Conservation (phyloP, 116 monocot genomes). For the Iris pallida region DNA sequence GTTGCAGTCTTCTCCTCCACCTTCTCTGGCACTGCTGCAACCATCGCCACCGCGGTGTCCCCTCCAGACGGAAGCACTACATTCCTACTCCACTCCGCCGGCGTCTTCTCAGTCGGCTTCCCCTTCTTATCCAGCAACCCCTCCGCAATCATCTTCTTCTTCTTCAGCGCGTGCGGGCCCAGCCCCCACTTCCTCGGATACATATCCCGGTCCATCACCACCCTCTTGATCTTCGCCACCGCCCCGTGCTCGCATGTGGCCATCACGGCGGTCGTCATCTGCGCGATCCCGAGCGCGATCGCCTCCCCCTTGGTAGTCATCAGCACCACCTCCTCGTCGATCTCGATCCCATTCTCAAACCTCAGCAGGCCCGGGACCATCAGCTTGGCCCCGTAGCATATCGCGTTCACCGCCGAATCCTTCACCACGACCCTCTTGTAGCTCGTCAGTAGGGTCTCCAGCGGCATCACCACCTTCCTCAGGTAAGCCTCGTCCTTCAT, state of each 20-base stretch:
- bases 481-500: constrained; percentile 70
- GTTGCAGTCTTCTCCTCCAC: constrained; percentile 12
- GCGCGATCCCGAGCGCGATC: constrained; percentile 79
- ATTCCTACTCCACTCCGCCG: constrained; percentile 80
- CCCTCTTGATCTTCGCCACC: constrained; percentile 84
- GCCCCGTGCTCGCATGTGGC: constrained; percentile 94
- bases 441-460: constrained; percentile 83
- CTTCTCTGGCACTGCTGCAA: constrained; percentile 41
- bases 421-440: constrained; percentile 93
- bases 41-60: constrained; percentile 50
- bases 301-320: constrained; percentile 98
- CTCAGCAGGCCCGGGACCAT: constrained; percentile 90
- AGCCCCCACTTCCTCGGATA: constrained; percentile 97
- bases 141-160: constrained; percentile 86
- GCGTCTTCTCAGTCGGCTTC: constrained; percentile 93
- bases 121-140: constrained; percentile 88
- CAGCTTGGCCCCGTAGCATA: constrained; percentile 91
- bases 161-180: constrained; percentile 78
- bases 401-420: constrained; percentile 92
- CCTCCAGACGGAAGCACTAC: constrained; percentile 65
- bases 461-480: constrained; percentile 80
- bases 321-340: constrained; percentile 84
- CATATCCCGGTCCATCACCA: constrained; percentile 94
- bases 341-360: constrained; percentile 89
- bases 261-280: constrained; percentile 97